phyloP scores from a whole-genome alignment of 108 stramenopile genomes.

The Halocafeteria seosinensis region DNA sequence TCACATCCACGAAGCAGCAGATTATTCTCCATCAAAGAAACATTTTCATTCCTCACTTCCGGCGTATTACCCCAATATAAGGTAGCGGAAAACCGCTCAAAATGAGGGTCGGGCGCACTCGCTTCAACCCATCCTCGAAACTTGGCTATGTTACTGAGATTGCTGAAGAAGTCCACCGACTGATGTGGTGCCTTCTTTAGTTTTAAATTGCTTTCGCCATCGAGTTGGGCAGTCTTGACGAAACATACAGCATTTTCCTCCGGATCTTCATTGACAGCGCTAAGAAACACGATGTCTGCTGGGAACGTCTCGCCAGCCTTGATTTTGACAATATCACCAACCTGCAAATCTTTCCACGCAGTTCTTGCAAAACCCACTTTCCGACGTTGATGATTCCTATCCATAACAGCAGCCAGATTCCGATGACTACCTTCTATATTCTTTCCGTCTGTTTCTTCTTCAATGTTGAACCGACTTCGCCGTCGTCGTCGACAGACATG shows the following conservation, averaged over 20 bases:
- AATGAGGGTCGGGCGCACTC: background rate
- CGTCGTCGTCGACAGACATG: too few relatives aligned
- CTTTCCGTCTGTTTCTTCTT: too few relatives aligned
- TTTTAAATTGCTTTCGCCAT: constrained; percentile 1
- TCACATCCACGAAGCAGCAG: constrained; percentile 36
- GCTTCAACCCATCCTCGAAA: background rate
- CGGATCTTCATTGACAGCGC: background rate
- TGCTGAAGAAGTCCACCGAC: background rate
- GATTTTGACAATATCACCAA: background rate
- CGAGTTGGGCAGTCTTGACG: background rate
- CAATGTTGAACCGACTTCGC: too few relatives aligned
- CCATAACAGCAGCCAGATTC: too few relatives aligned
- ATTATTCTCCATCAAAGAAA: background rate
- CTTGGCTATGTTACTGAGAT: too few relatives aligned
- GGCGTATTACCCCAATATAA: background rate
- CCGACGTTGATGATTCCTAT: too few relatives aligned
- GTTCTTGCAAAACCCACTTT: background rate
- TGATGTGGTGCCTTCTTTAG: background rate
- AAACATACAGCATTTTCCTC: background rate
- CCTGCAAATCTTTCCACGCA: background rate
- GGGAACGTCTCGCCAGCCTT: background rate
- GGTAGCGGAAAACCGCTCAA: background rate
- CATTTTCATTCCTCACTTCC: too few relatives aligned
- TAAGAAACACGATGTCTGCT: background rate
- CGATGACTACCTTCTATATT: too few relatives aligned